phyloP scores from a whole-genome alignment of 1,284 basidiomycete species.

The Leccinum fuscescens region DNA sequence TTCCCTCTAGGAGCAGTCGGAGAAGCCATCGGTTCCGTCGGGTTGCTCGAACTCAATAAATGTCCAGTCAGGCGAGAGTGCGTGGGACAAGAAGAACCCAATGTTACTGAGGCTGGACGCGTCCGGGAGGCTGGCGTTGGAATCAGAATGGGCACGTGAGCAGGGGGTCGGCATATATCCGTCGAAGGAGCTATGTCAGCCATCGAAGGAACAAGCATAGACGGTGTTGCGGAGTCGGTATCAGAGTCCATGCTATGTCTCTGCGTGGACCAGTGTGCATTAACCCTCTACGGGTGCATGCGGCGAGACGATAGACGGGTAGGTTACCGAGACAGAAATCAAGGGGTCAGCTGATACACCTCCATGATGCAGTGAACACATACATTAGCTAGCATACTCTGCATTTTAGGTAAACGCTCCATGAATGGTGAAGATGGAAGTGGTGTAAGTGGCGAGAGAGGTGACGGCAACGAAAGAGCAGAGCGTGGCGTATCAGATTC shows the following conservation, averaged over 20 bases:
- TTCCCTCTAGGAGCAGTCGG: too few relatives aligned
- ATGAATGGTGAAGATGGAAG: constrained; percentile 25
- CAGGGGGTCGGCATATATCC: too few relatives aligned
- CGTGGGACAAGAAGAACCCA: too few relatives aligned
- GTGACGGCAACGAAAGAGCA: constrained; percentile 1
- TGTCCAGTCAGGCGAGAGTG: too few relatives aligned
- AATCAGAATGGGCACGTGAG: too few relatives aligned
- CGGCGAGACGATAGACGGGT: too few relatives aligned
- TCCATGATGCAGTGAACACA: neutral
- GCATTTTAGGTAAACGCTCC: constrained; percentile 7
- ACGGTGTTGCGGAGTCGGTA: neutral
- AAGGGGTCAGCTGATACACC: constrained; percentile 4
- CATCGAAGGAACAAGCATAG: neutral
- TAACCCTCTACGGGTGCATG: constrained; percentile 1
- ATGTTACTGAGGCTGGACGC: too few relatives aligned
- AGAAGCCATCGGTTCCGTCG: too few relatives aligned
- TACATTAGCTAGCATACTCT: constrained; percentile 20
- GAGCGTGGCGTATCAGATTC: neutral
- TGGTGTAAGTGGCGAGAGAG: constrained; percentile 38
- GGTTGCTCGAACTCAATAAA: too few relatives aligned
- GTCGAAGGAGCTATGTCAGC: too few relatives aligned
- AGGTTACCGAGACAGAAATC: neutral
- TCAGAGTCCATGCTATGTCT: neutral
- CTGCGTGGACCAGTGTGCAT: neutral
- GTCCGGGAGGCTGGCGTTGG: too few relatives aligned